Percentiles rank a stretch among this genome's conserved stretches.
Evolutionary conservation across 805 yeast genomes (phyloP).

Genomic region (Isabelozyma pseudorhagii): DNA sequence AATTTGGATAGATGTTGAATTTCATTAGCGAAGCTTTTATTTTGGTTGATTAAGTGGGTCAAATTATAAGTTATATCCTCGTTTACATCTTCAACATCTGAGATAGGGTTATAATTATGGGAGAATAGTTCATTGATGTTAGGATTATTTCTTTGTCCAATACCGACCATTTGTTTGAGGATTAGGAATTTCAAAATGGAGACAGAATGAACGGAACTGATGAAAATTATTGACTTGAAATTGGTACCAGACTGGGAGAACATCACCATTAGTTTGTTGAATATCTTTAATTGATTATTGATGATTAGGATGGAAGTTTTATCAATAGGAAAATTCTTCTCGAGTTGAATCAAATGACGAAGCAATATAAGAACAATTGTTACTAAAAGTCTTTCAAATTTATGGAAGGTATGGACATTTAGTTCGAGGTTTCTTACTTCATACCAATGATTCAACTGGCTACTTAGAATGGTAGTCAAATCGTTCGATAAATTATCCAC

Average conservation of each 20-base stretch:
- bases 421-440: slow-evolving; percentile 8
- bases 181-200: slow-evolving; percentile 26
- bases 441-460: slow-evolving; percentile 25
- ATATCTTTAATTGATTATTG: slow-evolving; percentile 30
- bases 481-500: slow-evolving; percentile 6
- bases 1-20: slow-evolving; percentile 10
- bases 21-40: slow-evolving; percentile 3
- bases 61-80: slow-evolving; percentile 9
- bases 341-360: slow-evolving; percentile 15
- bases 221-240: slow-evolving; percentile 17
- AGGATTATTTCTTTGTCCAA: neutral
- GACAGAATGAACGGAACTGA: slow-evolving; percentile 29
- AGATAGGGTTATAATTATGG: neutral
- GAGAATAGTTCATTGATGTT: neutral
- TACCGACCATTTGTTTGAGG: slow-evolving; percentile 11
- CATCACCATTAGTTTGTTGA: slow-evolving; percentile 23
- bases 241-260: slow-evolving; percentile 9
- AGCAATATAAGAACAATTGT: slow-evolving; percentile 28
- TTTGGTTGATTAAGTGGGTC: neutral
- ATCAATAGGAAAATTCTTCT: slow-evolving; percentile 1
- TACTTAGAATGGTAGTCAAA: slow-evolving; percentile 7
- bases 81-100: neutral
- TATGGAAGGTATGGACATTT: slow-evolving; percentile 7
- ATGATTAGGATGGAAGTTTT: slow-evolving; percentile 11
- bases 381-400: slow-evolving; percentile 27